Base-by-base conservation (phyloP, 2,329 filamentous ascomycete species). In the Epichloe scottii region DNA sequence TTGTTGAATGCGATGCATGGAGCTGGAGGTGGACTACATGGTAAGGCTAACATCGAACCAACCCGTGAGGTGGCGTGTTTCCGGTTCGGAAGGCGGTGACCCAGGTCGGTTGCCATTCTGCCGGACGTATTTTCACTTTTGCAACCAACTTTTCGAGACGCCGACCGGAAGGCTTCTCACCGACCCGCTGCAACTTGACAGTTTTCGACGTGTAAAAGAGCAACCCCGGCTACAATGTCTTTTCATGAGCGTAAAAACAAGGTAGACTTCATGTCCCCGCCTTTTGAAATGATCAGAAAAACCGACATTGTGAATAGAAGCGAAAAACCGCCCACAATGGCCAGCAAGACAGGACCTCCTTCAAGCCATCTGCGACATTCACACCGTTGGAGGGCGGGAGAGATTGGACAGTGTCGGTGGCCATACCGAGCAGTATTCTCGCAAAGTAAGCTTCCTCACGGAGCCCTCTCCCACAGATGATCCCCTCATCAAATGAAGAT, bases 351-450 rank as follows among this genome's bases (percentile, higher is more conserved):
- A 54, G 52, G 44, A 82, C 79, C 3, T 80, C 82, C 23, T 64
- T 61, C 54, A 87, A 83, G 63, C 84, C 85, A 4, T 82, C 81
- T 4, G 81, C 84, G 8, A 70, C 83, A 38, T 91, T 88, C 68
- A 72, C 76, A 48, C 81, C 87, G 2, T 74, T 70, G 0, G 73
- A 61, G n/a, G 68, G 75, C 44, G 81, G 83, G 37, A 74, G 87
- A 56, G 70, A 78, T 37, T 87, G 84, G 76, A 93, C 88, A 0
- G 64, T 93, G 17, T 90, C 84, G 41, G 75, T 93, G 35, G 88
- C 88, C 3, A 68, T 94, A 33, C 86, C 88, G 1, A 86, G 84
- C 35, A 91, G 86, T 62, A 80, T 93, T 43, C 76, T 91, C 51
- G 74, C 81, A 52, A 87, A 86, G 85, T 89, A 70, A 54, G 72